These are phyloP conservation scores for Leccinum subgranulosum DNA, from an alignment of 768 basidiomycete genomes.

Conservation along the genomic window DNA sequence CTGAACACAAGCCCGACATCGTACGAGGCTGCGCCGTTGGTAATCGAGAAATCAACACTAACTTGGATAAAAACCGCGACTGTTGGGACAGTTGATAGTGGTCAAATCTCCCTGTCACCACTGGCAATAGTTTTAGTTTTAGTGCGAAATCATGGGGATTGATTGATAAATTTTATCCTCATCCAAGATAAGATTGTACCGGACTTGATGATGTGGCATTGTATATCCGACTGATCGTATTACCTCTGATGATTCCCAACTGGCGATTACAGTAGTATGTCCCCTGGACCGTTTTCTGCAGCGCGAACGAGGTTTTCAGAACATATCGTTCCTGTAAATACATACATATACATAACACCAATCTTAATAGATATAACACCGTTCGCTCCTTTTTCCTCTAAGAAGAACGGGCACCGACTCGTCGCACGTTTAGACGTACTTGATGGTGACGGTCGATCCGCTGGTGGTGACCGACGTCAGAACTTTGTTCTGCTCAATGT, in stretches of 20 bases:
- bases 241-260: neutral
- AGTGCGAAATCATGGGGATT: no score
- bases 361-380: neutral
- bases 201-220: neutral
- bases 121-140: no score
- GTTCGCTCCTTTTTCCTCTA: neutral
- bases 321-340: neutral
- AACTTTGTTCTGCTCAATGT: slow-evolving; percentile 9
- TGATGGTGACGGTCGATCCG: slow-evolving; percentile 1
- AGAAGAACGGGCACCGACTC: neutral
- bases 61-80: neutral
- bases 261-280: neutral
- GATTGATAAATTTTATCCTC: neutral
- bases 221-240: neutral
- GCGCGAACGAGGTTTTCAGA: neutral
- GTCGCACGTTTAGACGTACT: slow-evolving; percentile 5
- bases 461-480: slow-evolving; percentile 13
- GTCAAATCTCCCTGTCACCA: neutral
- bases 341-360: neutral
- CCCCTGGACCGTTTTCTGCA: neutral
- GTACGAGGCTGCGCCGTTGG: neutral
- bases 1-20: neutral
- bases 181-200: neutral
- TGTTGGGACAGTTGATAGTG: no score
- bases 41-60: neutral